These are phyloP conservation scores for Zizania palustris DNA, from an alignment of 202 grass and related monocot genomes.

Conservation along the genomic window DNA sequence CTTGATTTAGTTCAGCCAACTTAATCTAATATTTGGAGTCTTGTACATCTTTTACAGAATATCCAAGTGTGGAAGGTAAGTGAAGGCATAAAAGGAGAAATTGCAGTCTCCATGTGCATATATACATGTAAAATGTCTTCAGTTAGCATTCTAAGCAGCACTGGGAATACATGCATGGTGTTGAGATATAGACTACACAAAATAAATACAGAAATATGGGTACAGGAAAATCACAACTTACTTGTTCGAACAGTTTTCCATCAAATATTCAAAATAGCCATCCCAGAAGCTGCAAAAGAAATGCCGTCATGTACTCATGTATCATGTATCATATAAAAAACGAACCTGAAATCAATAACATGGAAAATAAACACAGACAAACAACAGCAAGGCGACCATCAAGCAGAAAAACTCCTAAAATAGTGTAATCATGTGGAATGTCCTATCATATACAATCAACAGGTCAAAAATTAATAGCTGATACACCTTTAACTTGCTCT, in stretches of 20 bases:
- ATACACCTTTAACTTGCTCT: slow-evolving; percentile 24
- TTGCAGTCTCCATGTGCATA: slow-evolving; percentile 11
- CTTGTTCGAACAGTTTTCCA: slow-evolving; percentile 94
- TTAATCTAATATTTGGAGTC: slow-evolving; percentile 30
- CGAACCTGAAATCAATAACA: slow-evolving; percentile 28
- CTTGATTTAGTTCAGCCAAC: slow-evolving; percentile 27
- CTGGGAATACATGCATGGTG: slow-evolving; percentile 29
- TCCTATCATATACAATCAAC: slow-evolving; percentile 19
- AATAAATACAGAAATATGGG: slow-evolving; percentile 28
- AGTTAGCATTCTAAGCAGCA: not conserved
- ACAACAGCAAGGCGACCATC: slow-evolving; percentile 24
- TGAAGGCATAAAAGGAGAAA: slow-evolving; percentile 6
- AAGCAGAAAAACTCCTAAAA: not conserved
- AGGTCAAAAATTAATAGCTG: slow-evolving; percentile 36
- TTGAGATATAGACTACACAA: slow-evolving; percentile 10
- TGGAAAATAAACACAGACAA: slow-evolving; percentile 43
- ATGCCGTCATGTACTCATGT: not conserved
- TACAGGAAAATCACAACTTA: slow-evolving; percentile 45
- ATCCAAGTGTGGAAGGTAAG: not conserved
- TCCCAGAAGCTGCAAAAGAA: slow-evolving; percentile 94
- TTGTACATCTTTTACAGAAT: slow-evolving; percentile 2
- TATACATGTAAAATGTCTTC: slow-evolving; percentile 13
- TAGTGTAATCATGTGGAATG: slow-evolving; percentile 10
- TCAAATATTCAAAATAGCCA: slow-evolving; percentile 97
- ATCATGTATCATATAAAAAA: slow-evolving; percentile 22